phyloP scores from a whole-genome alignment of 768 basidiomycete species.

The Hydnomerulius pinastri region DNA sequence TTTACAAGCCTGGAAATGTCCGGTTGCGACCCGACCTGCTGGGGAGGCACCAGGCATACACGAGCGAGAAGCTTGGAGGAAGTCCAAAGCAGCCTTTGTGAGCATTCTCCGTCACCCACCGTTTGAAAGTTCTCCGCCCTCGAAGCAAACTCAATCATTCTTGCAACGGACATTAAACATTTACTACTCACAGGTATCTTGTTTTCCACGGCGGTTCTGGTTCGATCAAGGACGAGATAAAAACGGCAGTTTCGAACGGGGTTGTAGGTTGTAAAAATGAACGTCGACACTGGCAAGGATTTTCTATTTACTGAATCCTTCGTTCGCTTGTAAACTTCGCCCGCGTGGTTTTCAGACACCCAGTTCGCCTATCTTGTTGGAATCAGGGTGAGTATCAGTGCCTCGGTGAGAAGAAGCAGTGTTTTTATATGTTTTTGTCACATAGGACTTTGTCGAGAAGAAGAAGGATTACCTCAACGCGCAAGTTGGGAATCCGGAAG shows the following conservation, averaged over 20 bases:
- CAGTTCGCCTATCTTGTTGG: neutral
- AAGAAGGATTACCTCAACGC: neutral
- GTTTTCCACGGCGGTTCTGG: neutral
- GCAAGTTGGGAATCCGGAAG: neutral
- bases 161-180: neutral
- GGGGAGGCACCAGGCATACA: neutral
- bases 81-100: neutral
- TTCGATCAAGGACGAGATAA: neutral
- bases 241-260: too few species aligned
- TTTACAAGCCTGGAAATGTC: neutral
- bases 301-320: too few species aligned
- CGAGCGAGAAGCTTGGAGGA: neutral
- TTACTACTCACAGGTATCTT: too few species aligned
- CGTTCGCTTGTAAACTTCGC: neutral
- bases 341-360: neutral
- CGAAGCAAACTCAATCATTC: neutral
- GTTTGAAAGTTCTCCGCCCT: too few species aligned
- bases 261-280: neutral
- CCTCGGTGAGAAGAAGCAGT: neutral
- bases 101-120: neutral
- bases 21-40: neutral
- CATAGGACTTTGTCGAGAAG: neutral
- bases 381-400: constrained; percentile 1
- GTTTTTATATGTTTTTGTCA: constrained; percentile 4
- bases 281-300: too few species aligned